A percentile compares a stretch with the other conserved stretches of the same genome.
phyloP scores from a whole-genome alignment of 495 filamentous ascomycete genomes.

The Acidomyces sp. region DNA sequence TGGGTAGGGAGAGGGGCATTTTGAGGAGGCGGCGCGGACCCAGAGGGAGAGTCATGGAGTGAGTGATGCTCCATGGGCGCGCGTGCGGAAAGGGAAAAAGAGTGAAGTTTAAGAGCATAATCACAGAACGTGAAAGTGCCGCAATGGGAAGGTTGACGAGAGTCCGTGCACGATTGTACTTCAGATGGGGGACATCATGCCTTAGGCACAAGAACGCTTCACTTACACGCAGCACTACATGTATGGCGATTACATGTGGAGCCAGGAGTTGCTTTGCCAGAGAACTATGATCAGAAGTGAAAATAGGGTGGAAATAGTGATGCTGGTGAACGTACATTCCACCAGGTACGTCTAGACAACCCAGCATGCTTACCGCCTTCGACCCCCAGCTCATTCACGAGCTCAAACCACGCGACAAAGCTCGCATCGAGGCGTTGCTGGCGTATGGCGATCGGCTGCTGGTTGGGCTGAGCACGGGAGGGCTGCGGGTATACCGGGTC shows the following conservation, averaged over 20 bases:
- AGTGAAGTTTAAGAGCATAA: too few relatives aligned
- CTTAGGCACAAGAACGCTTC: too few relatives aligned
- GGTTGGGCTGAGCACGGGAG: constrained; percentile 80
- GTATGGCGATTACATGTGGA: not conserved
- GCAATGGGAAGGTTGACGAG: too few relatives aligned
- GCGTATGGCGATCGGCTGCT: constrained; percentile 86
- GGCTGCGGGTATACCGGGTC: constrained; percentile 78
- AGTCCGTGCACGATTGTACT: too few relatives aligned
- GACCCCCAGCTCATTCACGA: constrained; percentile 91
- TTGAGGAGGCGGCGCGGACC: not conserved
- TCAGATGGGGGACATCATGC: too few relatives aligned
- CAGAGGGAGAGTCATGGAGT: constrained; percentile 14
- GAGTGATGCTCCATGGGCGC: constrained; percentile 16
- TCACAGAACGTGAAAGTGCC: too few relatives aligned
- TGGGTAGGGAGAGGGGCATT: constrained; percentile 4
- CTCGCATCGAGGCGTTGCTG: constrained; percentile 84
- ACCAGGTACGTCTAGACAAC: too few relatives aligned
- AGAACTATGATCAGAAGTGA: too few relatives aligned
- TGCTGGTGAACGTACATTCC: not conserved
- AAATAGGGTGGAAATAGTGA: too few relatives aligned
- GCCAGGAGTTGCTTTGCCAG: not conserved
- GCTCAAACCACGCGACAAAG: constrained; percentile 87
- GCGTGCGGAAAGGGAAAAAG: too few relatives aligned
- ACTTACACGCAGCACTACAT: too few relatives aligned
- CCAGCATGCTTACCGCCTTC: constrained; percentile 92